Base-by-base conservation (phyloP, 768 basidiomycete genomes). In the Podaxis sp. region DNA sequence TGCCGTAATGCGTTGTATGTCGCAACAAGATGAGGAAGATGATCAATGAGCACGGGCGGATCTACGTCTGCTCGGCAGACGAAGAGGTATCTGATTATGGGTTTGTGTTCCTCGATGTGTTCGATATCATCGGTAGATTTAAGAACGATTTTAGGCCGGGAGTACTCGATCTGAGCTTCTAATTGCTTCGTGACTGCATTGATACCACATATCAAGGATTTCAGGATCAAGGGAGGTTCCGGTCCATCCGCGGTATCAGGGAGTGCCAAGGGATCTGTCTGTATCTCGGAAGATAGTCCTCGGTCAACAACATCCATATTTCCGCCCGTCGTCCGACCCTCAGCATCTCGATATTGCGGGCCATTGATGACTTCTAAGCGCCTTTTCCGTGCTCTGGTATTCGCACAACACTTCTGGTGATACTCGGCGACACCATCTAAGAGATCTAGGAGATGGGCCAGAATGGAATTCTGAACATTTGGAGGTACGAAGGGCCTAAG, bases 111-210 rank as follows among this genome's bases (percentile, higher is more conserved):
- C 15, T 66, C 56, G 27, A 59, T 51, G 36, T 59, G 57, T 29
- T 61, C 27, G 41, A 66, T 55, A 37, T 64, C 61, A 33, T 64
- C 55, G 15, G 65, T 43, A 47, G 68, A 64, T 62, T 67, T 72
- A 70, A 73, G 63, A 36, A 66, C 65, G 56, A 66, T 72, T 36
- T 49, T 24, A 22, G 36, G 6, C 12, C 43, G 43, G 38, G 33
- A 56, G 40, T 50, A 27, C 24, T 71, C 73, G 15, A 83, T 75
- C 67, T 90, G 85, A 1, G 53, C 65, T 72, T 96, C 93, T 12
- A 96, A 78, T 29, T 79, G 77, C 71, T 84, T 88, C 0, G 93
- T 93, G 13, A 94, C 89, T 67, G 85, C 78, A 68, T 94, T 95
- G 64, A 94, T 88, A n/a, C 93, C 93, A 52, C 87, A 69, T 9